Evolutionary conservation across 139 green algal genomes (phyloP), one percentile per base, ranked within the genome.

Genomic region (Micractinium sp.): DNA sequence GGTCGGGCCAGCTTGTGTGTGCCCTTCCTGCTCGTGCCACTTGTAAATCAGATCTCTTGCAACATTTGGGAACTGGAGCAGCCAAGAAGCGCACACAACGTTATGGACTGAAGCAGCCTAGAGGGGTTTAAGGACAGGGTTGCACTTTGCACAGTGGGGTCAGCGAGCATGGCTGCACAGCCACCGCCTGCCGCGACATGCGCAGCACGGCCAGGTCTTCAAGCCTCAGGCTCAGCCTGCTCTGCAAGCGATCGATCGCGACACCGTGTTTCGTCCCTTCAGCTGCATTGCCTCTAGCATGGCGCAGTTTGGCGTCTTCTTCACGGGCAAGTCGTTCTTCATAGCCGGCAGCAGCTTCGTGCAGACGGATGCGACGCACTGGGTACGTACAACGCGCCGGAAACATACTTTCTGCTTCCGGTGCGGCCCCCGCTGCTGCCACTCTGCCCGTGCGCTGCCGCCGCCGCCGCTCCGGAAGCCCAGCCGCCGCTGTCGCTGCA

Each of bases 281-380:
- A 73, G 29, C 27, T 79, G 27, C 15, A 41, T 35, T 19, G 3
- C 15, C 73, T 3, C 36, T 60, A 33, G 47, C 67, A 87, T 87
- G 83, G 83, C 83, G 53, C 39, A 82, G 47, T 92, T 92, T 76
- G 87, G 74, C 5, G 23, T 90, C 22, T 89, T 87, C 23, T 93
- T 93, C 56, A 82, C 92, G 1, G 85, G 79, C 7, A 60, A 76
- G 7, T 86, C 74, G 31, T 84, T 53, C 29, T 79, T 84, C 22
- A 89, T 93, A 20, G 1, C 82, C 19, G 67, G 56, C 31, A 53
- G 9, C 27, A 83, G 63, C 33, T 89, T 93, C 39, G 82, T 85
- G 35, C 85, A 93, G 20, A 76, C 91, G 12, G 90, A 93, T 38
- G 33, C 89, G 15, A 93, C 82, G 1, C 91, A 93, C 39, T 93